Conservation (phyloP, 345 rosid genomes). For the Linum lewisii region DNA sequence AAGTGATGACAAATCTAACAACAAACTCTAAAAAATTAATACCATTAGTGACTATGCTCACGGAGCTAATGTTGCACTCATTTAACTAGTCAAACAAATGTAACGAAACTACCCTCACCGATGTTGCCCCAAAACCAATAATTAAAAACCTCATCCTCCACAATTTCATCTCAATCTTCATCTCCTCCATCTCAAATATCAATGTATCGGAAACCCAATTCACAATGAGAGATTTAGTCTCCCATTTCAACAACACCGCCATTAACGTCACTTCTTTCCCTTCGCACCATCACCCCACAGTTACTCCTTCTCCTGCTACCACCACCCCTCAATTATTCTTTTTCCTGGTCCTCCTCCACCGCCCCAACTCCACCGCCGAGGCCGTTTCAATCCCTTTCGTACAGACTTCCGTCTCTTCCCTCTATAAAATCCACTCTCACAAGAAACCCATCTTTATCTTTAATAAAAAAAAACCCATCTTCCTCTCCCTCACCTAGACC, state of each 20-base stretch:
- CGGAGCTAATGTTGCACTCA: too few relatives aligned
- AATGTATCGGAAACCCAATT: constrained; percentile 9
- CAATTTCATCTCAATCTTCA: constrained; percentile 9
- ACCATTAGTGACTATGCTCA: too few relatives aligned
- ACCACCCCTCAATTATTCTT: constrained; percentile 44
- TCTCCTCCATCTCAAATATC: not conserved
- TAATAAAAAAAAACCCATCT: constrained; percentile 23
- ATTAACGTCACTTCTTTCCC: constrained; percentile 57
- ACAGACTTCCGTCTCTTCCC: constrained; percentile 48
- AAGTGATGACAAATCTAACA: too few relatives aligned
- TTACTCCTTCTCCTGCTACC: too few relatives aligned
- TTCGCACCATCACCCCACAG: constrained; percentile 48
- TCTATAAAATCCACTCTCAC: constrained; percentile 42
- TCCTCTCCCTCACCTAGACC: constrained; percentile 40
- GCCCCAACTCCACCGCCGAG: constrained; percentile 25
- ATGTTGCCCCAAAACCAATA: not conserved
- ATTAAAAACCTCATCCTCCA: constrained; percentile 10
- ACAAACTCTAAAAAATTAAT: too few relatives aligned
- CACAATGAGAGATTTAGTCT: constrained; percentile 71
- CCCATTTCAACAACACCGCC: constrained; percentile 74
- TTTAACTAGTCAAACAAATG: too few relatives aligned
- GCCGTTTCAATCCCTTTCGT: constrained; percentile 37
- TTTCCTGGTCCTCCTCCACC: constrained; percentile 38
- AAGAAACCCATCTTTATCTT: too few relatives aligned
- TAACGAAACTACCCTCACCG: too few relatives aligned